A percentile compares a stretch with the other conserved stretches of the same genome.
Evolutionary conservation across 2,329 filamentous ascomycete species (phyloP).

Genomic region (Elsinoe necatrix): DNA sequence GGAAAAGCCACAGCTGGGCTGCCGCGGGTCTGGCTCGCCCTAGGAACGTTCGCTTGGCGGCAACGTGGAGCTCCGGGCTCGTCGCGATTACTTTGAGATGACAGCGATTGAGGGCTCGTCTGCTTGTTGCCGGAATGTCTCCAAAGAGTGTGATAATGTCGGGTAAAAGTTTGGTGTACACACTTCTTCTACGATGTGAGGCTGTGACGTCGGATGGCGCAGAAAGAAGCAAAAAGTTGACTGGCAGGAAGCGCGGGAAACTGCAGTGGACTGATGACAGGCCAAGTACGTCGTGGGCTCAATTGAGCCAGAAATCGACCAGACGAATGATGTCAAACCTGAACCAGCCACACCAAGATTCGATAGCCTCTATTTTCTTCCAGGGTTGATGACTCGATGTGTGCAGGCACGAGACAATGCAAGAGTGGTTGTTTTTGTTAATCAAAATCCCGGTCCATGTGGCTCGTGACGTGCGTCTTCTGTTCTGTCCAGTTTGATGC

Average conservation of each 20-base stretch:
- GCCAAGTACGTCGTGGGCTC: neutral
- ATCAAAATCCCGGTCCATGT: neutral
- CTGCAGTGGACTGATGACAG: neutral
- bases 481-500: neutral
- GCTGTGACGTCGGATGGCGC: constrained; percentile 4
- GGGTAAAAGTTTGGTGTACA: neutral
- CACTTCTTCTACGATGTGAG: neutral
- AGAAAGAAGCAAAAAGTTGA: constrained; percentile 1
- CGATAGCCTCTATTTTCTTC: neutral
- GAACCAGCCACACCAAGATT: constrained; percentile 5
- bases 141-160: neutral
- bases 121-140: neutral
- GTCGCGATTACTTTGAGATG: neutral
- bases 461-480: neutral
- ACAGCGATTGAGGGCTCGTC: neutral
- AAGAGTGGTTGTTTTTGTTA: neutral
- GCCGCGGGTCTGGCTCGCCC: constrained; percentile 12
- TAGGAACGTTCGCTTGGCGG: constrained; percentile 9
- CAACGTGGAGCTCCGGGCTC: neutral
- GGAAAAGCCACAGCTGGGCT: constrained; percentile 14
- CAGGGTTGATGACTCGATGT: neutral
- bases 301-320: neutral
- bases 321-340: constrained; percentile 1
- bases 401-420: neutral
- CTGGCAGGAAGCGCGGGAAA: neutral